Conservation (phyloP, 2,329 filamentous ascomycete species). For the Aspergillus amoenus region DNA sequence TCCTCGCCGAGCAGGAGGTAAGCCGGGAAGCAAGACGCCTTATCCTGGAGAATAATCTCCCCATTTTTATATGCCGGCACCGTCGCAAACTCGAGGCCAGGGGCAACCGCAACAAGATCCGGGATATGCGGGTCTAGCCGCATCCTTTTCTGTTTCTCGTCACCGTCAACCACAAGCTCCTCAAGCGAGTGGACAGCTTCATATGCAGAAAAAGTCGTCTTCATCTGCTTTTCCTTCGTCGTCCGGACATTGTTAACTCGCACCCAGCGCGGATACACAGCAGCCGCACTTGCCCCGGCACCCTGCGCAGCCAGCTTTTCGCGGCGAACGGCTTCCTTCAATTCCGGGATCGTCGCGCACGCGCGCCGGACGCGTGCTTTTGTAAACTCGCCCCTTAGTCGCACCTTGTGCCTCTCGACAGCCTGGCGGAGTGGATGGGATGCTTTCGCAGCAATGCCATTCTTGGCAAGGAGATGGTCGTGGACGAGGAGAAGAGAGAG, state of each 20-base stretch:
- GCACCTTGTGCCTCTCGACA: conserved; percentile 76
- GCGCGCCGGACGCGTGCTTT: conserved; percentile 72
- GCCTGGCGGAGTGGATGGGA: conserved; percentile 74
- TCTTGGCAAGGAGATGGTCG: conserved; percentile 78
- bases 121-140: conserved; percentile 76
- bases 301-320: conserved; percentile 48
- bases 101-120: conserved; percentile 75
- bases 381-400: conserved; percentile 78
- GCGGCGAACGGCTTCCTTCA: conserved; percentile 46
- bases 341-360: conserved; percentile 64
- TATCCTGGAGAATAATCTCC: conserved; percentile 87
- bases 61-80: conserved; percentile 72
- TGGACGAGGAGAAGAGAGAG: conserved; percentile 81
- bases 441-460: conserved; percentile 76
- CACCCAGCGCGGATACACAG: conserved; percentile 80
- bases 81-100: conserved; percentile 69
- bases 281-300: conserved; percentile 14
- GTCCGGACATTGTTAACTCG: conserved; percentile 79
- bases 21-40: conserved; percentile 94
- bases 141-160: conserved; percentile 27
- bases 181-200: conserved; percentile 55
- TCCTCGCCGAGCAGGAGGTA: conserved; percentile 71
- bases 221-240: conserved; percentile 69
- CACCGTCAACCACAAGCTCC: conserved; percentile 50
- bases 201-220: conserved; percentile 69